Percentiles rank a stretch among this genome's conserved stretches.
phyloP scores from a whole-genome alignment of 163 green algal species.

The Chloromonas sp. region DNA sequence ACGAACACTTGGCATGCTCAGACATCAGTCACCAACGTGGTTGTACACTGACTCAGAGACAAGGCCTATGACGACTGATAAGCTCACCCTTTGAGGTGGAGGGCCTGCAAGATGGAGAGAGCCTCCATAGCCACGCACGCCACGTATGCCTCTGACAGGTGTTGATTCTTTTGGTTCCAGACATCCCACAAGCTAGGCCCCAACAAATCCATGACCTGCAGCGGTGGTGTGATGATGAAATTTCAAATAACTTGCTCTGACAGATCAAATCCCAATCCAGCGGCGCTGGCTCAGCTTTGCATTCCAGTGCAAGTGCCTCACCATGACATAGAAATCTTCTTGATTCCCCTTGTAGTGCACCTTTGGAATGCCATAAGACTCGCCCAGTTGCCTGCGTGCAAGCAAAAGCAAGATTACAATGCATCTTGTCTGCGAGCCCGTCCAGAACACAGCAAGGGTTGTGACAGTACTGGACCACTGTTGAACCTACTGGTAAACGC shows the following conservation, averaged over 20 bases:
- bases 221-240: too few relatives aligned
- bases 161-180: constrained; percentile 88
- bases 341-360: constrained; percentile 98
- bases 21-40: too few relatives aligned
- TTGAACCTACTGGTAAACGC: constrained; percentile 73
- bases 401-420: too few relatives aligned
- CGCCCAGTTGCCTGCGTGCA: constrained; percentile 51
- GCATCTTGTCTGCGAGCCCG: too few relatives aligned
- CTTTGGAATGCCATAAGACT: constrained; percentile 87
- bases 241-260: neutral
- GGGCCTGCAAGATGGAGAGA: constrained; percentile 92
- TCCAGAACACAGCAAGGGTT: too few relatives aligned
- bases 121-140: constrained; percentile 98
- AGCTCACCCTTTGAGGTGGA: constrained; percentile 86
- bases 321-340: constrained; percentile 99
- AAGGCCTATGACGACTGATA: neutral
- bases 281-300: too few relatives aligned
- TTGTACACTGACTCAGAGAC: neutral
- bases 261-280: too few relatives aligned
- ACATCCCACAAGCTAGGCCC: constrained; percentile 97
- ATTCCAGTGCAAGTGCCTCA: constrained; percentile 24
- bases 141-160: constrained; percentile 95
- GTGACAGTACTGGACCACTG: too few relatives aligned
- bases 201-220: constrained; percentile 96
- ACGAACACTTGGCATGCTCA: neutral